Base-by-base conservation (phyloP, 108 stramenopile genomes). In the Parietichytrium sp. region DNA sequence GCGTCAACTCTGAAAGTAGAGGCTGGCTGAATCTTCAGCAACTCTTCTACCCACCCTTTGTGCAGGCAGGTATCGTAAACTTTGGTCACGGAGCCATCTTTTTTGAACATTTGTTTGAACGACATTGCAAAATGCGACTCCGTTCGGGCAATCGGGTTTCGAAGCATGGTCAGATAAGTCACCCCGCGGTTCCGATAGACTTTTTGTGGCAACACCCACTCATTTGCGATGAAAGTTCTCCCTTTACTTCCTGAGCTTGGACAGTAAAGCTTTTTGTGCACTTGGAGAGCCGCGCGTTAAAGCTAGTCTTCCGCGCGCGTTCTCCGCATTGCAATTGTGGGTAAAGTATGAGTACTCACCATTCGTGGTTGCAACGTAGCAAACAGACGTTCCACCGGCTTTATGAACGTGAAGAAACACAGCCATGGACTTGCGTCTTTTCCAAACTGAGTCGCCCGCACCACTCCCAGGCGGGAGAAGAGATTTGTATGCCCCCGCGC, bases 111-210 rank as follows among this genome's bases (percentile, higher is more conserved):
- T 3, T 72, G 61, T 6, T 36, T n/a, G 20, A 72, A 45, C 38
- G 61, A 33, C 61, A 72, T 72, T 33, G n/a, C 23, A 27, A 72
- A 72, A 42, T 72, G 61, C 38, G 61, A 72, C 42, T 72, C 61
- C 61, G 20, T 72, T 25, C 61, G 33, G 10, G 61, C 61, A 10
- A 72, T n/a, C 33, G 61, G 61, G 25, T 72, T 38, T 33, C 61
- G 61, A 16, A 72, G 61, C 61, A 72, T 72, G 13, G 61, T 72
- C 6, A 72, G 18, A 25, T 72, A 72, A 13, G 16, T 27, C 13
- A 45, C 6, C 20, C 45, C 61, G 10, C 6, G 10, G 10, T 42
- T 33, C 42, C 10, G 2, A n/a, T 33, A 42, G 6, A 72, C n/a
- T 42, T 27, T n/a, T 10, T 33, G 38, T 2, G 61, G 61, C 8